Percentiles rank a stretch among this genome's conserved stretches.
phyloP scores from a whole-genome alignment of 2,329 filamentous ascomycete species.

The Colletotrichum sp. region DNA sequence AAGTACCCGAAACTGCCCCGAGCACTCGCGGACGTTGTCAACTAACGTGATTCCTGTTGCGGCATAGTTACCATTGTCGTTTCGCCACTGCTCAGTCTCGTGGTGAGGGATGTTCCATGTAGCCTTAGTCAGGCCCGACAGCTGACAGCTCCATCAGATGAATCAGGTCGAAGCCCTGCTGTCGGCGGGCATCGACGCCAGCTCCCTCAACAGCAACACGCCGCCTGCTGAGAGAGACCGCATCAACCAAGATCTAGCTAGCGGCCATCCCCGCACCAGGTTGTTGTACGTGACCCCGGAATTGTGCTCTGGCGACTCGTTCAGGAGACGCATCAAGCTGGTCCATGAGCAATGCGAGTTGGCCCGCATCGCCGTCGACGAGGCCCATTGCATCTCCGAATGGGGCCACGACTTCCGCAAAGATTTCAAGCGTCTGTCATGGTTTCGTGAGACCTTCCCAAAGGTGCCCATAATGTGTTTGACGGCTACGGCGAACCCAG shows the following conservation, averaged over 20 bases:
- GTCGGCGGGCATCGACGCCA: slow-evolving; percentile 76
- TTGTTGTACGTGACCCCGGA: slow-evolving; percentile 95
- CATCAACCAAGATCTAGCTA: slow-evolving; percentile 82
- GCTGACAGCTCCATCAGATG: slow-evolving; percentile 57
- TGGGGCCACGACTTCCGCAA: slow-evolving; percentile 98
- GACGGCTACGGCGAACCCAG: slow-evolving; percentile 86
- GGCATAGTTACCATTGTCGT: slow-evolving; percentile 82
- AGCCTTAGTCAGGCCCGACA: background rate
- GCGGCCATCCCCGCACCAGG: slow-evolving; percentile 81
- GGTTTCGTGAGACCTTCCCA: slow-evolving; percentile 83
- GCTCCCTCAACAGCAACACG: slow-evolving; percentile 87
- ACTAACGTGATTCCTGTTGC: slow-evolving; percentile 21
- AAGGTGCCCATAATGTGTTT: slow-evolving; percentile 90
- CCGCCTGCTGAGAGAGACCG: slow-evolving; percentile 64
- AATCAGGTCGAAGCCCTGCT: slow-evolving; percentile 88
- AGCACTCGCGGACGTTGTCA: slow-evolving; percentile 14
- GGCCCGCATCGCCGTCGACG: slow-evolving; percentile 87
- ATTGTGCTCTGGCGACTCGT: slow-evolving; percentile 77
- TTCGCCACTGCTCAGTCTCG: slow-evolving; percentile 85
- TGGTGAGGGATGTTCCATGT: slow-evolving; percentile 57
- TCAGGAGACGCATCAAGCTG: slow-evolving; percentile 74
- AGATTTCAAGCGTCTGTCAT: slow-evolving; percentile 84
- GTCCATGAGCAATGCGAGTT: slow-evolving; percentile 84
- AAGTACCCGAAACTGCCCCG: slow-evolving; percentile 37
- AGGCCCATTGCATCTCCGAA: slow-evolving; percentile 97